phyloP scores from a whole-genome alignment of 768 basidiomycete species.

The Macrolepiota dolichaula region DNA sequence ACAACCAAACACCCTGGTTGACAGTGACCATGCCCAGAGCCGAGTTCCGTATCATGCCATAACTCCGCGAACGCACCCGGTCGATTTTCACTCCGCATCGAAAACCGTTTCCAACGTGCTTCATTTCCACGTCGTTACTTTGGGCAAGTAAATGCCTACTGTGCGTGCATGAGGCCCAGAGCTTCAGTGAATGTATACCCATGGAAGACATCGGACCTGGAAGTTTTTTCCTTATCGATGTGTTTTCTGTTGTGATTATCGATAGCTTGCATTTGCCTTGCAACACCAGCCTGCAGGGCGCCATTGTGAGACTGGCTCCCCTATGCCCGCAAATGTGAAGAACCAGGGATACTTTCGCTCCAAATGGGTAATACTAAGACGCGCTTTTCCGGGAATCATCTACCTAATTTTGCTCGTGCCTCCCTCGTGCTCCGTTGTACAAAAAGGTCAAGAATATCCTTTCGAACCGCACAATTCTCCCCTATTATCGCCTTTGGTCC shows the following conservation, averaged over 20 bases:
- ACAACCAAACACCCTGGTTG: not conserved
- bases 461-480: not conserved
- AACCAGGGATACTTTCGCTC: conserved; percentile 3
- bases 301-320: conserved; percentile 7
- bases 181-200: not conserved
- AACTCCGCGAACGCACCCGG: conserved; percentile 4
- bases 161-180: conserved; percentile 1
- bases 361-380: conserved; percentile 5
- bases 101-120: conserved; percentile 5
- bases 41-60: conserved; percentile 8
- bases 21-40: not conserved
- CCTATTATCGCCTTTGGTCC: conserved; percentile 1
- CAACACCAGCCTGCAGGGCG: conserved; percentile 5
- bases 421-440: conserved; percentile 9
- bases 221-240: conserved; percentile 10
- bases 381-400: conserved; percentile 1
- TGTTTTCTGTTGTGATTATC: conserved; percentile 10
- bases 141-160: not conserved
- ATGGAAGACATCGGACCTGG: not conserved
- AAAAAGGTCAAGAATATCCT: conserved; percentile 7
- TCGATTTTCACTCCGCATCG: conserved; percentile 1
- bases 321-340: conserved; percentile 12
- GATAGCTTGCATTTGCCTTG: conserved; percentile 1
- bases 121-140: conserved; percentile 5
- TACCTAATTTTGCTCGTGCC: conserved; percentile 11